Conservation (phyloP, 768 basidiomycete species). For the Lepiota venenata region DNA sequence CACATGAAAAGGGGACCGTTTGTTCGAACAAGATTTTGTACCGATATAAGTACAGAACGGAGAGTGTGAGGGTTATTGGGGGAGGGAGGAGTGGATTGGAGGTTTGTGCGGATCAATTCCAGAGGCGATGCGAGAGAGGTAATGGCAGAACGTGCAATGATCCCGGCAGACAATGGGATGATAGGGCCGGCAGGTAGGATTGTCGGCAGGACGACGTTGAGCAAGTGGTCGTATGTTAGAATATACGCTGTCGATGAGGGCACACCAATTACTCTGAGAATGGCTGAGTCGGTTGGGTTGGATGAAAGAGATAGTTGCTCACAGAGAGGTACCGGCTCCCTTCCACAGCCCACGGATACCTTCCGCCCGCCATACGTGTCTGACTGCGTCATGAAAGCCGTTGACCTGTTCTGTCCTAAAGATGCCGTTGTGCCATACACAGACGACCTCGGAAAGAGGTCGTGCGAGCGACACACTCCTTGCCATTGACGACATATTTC, state of each 20-base stretch:
- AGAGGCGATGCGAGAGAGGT: slow-evolving; percentile 81
- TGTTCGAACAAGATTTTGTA: slow-evolving; percentile 53
- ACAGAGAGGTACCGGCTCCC: slow-evolving; percentile 90
- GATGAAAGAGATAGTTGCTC: slow-evolving; percentile 24
- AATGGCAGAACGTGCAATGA: slow-evolving; percentile 76
- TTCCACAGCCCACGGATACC: slow-evolving; percentile 92
- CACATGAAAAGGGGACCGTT: slow-evolving; percentile 76
- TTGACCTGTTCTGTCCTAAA: slow-evolving; percentile 70
- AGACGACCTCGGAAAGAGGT: slow-evolving; percentile 62
- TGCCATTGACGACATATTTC: slow-evolving; percentile 75
- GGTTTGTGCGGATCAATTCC: slow-evolving; percentile 90
- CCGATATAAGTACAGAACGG: slow-evolving; percentile 63
- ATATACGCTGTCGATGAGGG: slow-evolving; percentile 94
- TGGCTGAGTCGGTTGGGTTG: slow-evolving; percentile 10
- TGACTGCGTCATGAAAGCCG: slow-evolving; percentile 84
- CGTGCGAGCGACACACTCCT: slow-evolving; percentile 29
- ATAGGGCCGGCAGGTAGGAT: slow-evolving; percentile 49
- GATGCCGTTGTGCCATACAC: slow-evolving; percentile 73
- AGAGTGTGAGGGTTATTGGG: slow-evolving; percentile 73
- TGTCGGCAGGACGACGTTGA: slow-evolving; percentile 58
- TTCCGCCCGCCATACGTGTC: slow-evolving; percentile 76
- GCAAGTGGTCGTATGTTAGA: slow-evolving; percentile 90
- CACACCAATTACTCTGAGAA: slow-evolving; percentile 76
- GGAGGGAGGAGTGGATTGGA: slow-evolving; percentile 82
- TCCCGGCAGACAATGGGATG: slow-evolving; percentile 78